Evolutionary conservation across 1,284 basidiomycete genomes (phyloP), one percentile per base, ranked within the genome.

Genomic region (Tilletiaria anomala): DNA sequence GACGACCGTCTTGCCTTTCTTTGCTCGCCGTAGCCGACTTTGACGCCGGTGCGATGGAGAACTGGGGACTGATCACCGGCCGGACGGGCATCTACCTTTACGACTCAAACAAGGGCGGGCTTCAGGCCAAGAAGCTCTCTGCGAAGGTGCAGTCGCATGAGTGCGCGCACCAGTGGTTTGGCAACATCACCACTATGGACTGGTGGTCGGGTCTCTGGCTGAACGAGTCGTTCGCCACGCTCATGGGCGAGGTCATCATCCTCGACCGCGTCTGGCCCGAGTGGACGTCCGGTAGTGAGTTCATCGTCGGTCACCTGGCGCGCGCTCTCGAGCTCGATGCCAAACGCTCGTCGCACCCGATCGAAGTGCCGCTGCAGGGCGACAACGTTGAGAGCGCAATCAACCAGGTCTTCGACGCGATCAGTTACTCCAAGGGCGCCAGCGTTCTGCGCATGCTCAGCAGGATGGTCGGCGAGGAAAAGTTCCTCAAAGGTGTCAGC

Each of bases 11-110:
- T n/a, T n/a, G n/a, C n/a, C n/a, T n/a, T n/a, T n/a, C n/a, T n/a
- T n/a, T n/a, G n/a, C n/a, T n/a, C n/a, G n/a, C n/a, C 14, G 32
- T 32, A 10, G 15, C 32, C 6, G 83, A 88, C 65, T 88, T 88
- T 53, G 85, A 88, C 62, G 78, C 79, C 26, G 83, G 82, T 40
- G 86, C 85, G 1, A 88, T 88, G 85, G 86, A 91, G 70, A 91
- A 89, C 66, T 37, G 75, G 78, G 86, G 86, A 40, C 70, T 91
- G 43, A 89, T 91, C 60, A 89, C 82, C 6, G 86, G 85, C 19
- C 74, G 85, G 36, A 86, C 83, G 1, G 77, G 73, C 32, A 79
- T 78, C 1, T 82, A 83, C 65, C 71, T 91, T 26, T 73, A 84
- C 53, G 83, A 93, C 65, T 78, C 78, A 6, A 72, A 79, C 53